Percentiles rank a stretch among this genome's conserved stretches.
These are phyloP conservation scores for Neurospora sp. DNA, from an alignment of 495 filamentous ascomycete species.

Conservation along the genomic window DNA sequence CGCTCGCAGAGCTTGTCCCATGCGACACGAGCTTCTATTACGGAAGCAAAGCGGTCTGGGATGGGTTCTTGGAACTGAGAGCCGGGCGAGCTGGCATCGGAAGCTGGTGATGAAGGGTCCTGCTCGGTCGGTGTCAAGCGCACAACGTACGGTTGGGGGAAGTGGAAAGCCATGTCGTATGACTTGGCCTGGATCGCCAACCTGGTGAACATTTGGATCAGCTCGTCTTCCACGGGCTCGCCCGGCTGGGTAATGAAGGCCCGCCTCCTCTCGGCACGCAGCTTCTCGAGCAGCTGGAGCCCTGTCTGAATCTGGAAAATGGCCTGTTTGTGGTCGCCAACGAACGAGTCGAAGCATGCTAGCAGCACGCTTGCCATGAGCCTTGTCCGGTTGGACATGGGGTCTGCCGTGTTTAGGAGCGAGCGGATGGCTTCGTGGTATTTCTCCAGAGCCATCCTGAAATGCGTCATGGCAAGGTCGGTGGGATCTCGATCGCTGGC, in stretches of 20 bases:
- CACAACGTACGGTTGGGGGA: slow-evolving; percentile 45
- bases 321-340: slow-evolving; percentile 39
- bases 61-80: slow-evolving; percentile 29
- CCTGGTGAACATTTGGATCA: slow-evolving; percentile 47
- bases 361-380: slow-evolving; percentile 40
- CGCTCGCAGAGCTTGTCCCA: slow-evolving; percentile 41
- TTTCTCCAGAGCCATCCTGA: slow-evolving; percentile 34
- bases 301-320: slow-evolving; percentile 37
- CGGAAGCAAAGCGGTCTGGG: slow-evolving; percentile 35
- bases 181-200: slow-evolving; percentile 49
- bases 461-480: slow-evolving; percentile 29
- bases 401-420: slow-evolving; percentile 23
- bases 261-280: slow-evolving; percentile 29
- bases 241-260: slow-evolving; percentile 27
- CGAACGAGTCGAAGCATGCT: slow-evolving; percentile 42
- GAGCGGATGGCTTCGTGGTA: slow-evolving; percentile 34
- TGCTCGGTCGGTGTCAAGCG: slow-evolving; percentile 31
- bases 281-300: slow-evolving; percentile 31
- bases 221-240: slow-evolving; percentile 44
- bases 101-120: slow-evolving; percentile 28
- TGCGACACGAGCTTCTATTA: slow-evolving; percentile 37
- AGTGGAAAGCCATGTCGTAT: slow-evolving; percentile 51
- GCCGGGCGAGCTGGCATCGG: slow-evolving; percentile 32
- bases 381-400: slow-evolving; percentile 29
- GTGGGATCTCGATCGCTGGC: slow-evolving; percentile 14